These are phyloP conservation scores for Endocalyx cinctus DNA, from an alignment of 2,329 filamentous ascomycete genomes.

Conservation along the genomic window DNA sequence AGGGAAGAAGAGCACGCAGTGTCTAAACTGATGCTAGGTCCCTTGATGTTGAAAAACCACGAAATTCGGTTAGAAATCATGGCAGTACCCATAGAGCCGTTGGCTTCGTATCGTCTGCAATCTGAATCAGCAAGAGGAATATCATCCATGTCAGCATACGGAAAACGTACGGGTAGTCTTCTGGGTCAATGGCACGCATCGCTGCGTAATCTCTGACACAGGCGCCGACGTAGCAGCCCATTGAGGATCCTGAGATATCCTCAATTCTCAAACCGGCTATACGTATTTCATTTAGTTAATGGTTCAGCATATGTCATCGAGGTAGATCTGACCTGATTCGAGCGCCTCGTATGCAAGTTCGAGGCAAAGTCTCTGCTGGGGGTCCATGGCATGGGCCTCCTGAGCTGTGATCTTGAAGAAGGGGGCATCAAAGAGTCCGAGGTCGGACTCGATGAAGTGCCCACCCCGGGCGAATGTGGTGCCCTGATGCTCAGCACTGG, in stretches of 20 bases:
- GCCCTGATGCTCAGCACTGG: constrained; percentile 21
- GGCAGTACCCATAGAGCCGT: constrained; percentile 24
- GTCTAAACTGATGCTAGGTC: constrained; percentile 36
- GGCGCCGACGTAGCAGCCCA: constrained; percentile 28
- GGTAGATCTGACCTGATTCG: constrained; percentile 21
- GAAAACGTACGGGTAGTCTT: constrained; percentile 25
- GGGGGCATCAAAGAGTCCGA: constrained; percentile 23
- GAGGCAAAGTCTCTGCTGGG: constrained; percentile 26
- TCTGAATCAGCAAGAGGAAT: not conserved
- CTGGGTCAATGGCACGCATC: constrained; percentile 24
- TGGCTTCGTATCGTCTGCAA: constrained; percentile 20
- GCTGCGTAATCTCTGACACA: constrained; percentile 24
- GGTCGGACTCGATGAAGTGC: constrained; percentile 23
- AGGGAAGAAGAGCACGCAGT: constrained; percentile 38
- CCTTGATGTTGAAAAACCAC: constrained; percentile 34
- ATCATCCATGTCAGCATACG: too few relatives aligned
- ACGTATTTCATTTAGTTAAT: too few relatives aligned
- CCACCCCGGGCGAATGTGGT: constrained; percentile 20
- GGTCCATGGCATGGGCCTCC: constrained; percentile 28
- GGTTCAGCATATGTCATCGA: not conserved
- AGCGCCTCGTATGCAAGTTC: constrained; percentile 25
- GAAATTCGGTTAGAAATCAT: constrained; percentile 33
- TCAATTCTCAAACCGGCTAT: constrained; percentile 23
- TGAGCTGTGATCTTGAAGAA: constrained; percentile 26
- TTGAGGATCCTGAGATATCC: constrained; percentile 19